Evolutionary conservation across 2,329 filamentous ascomycete genomes (phyloP), one percentile per base, ranked within the genome.

Genomic region (Fusarium sp.): DNA sequence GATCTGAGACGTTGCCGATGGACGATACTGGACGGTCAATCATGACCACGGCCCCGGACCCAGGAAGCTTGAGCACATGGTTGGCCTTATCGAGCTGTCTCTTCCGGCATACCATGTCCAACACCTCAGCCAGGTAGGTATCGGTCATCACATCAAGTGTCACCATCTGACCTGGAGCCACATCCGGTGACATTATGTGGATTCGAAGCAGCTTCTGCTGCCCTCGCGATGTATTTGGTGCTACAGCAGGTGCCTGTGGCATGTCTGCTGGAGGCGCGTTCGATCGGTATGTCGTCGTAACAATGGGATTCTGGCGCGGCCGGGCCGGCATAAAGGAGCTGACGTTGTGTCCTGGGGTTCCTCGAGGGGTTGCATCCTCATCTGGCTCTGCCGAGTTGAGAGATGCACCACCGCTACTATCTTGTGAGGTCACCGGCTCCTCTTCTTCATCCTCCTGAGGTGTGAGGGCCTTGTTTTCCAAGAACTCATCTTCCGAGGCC

Each of bases 91-190:
- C 92, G 0, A 95, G 80, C 55, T 91, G 87, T 39, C 92, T 83
- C 75, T 91, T 91, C 38, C 88, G 85, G 74, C 91, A 95, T 3
- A 91, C 88, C 64, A 88, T 82, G 71, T 94, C 91, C 47, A 94
- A 86, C 26, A 95, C 87, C 74, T 95, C 91, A 39, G 90, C 91
- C 40, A 95, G 85, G 73, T 93, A 95, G 28, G 89, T 94, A 67
- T 94, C 91, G 0, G 90, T 92, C 0, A 90, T 93, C 41, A 92
- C 91, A 61, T 91, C 87, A 15, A 93, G 79, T 2, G 88, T 89
- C 24, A 92, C 84, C 78, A 88, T 87, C 70, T 90, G 89, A n/a
- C 90, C 89, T 42, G 91, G 86, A 8, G 89, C 83, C 6, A 87
- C 81, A 71, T 93, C 90, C 0, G 87, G 84, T 6, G 86, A 87